Evolutionary conservation across 441 rosid genomes (phyloP), one percentile per base, ranked within the genome.

Genomic region (Metrosideros polymorpha): DNA sequence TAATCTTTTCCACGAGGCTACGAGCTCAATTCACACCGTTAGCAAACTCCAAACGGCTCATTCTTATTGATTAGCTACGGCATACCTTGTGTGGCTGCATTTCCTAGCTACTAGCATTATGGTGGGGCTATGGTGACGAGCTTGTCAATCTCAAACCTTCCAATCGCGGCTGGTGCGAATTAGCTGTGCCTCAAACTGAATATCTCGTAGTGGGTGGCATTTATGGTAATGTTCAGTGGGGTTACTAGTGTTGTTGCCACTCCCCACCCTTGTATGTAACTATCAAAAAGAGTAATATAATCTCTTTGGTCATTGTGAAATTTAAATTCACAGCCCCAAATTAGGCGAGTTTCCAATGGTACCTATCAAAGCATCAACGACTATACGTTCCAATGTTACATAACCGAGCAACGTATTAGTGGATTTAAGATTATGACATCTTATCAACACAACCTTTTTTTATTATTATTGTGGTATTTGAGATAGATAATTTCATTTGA

Each of bases 171-270:
- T 29, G 2, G 22, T 61, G 39, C 12, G 32, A 61, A 59, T 29
- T 30, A 61, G 30, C 32, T 7, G 30, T 4, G 12, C 1, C 19
- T 59, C 2, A 15, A 4, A 14, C 30, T 59, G 15, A 29, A 59
- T 3, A 59, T 59, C 6, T 0, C 1, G 3, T 25, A 12, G 0
- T 27, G 17, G 7, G 61, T 12, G 0, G 42, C 4, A 15, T 17
- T 12, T 13, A 13, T 49, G 51, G 51, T 17, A 49, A 49, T 32
- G 75, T 18, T 7, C 22, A 51, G 6, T 6, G 54, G 54, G 53
- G 18, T 51, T 51, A 17, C 53, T 5, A 17, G 22, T 22, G 53
- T 15, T 51, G 53, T 15, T 51, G 3, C 22, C 53, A 6, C 22
- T 51, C 53, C 53, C 53, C 22, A 51, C 53, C 22, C 22, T 51